Conservation (phyloP, 139 green algal species). For the Micractinium conductrix region DNA sequence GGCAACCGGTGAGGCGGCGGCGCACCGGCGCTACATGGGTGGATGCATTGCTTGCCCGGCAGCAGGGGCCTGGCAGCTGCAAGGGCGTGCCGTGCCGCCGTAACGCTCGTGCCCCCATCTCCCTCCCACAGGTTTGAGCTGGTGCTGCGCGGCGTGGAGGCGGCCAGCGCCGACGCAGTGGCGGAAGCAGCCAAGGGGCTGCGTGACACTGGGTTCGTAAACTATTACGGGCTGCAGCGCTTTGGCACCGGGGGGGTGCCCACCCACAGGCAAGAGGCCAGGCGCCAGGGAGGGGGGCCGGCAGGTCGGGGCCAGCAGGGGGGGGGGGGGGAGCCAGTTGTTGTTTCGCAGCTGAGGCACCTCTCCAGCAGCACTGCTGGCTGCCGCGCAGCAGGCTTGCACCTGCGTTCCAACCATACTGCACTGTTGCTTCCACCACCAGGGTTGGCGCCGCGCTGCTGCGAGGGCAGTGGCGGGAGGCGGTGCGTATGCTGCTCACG, state of each 20-base stretch:
- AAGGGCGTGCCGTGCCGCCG: too few species aligned
- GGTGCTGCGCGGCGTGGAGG: slow-evolving; percentile 66
- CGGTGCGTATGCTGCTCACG: slow-evolving; percentile 73
- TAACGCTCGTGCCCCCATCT: too few species aligned
- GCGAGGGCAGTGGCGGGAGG: slow-evolving; percentile 73
- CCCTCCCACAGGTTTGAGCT: slow-evolving; percentile 69
- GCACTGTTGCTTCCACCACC: not conserved
- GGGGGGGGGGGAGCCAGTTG: too few species aligned
- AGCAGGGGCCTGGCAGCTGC: too few species aligned
- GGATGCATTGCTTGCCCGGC: too few species aligned
- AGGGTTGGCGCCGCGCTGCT: slow-evolving; percentile 81
- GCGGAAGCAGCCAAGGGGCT: slow-evolving; percentile 57
- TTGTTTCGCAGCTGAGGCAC: too few species aligned
- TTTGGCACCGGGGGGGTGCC: slow-evolving; percentile 82
- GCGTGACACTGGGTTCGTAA: slow-evolving; percentile 81
- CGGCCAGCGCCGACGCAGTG: slow-evolving; percentile 46
- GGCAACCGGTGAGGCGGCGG: slow-evolving; percentile 72
- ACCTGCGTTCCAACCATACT: not conserved
- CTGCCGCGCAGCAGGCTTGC: not conserved
- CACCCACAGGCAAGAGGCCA: slow-evolving; percentile 72
- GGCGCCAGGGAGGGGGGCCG: not conserved
- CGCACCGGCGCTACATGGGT: too few species aligned
- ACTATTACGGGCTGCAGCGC: slow-evolving; percentile 96
- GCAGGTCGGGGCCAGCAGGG: not conserved
- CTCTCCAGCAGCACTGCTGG: not conserved